Base-by-base conservation (phyloP, 2,329 filamentous ascomycete species). In the Colletotrichum sublineola region DNA sequence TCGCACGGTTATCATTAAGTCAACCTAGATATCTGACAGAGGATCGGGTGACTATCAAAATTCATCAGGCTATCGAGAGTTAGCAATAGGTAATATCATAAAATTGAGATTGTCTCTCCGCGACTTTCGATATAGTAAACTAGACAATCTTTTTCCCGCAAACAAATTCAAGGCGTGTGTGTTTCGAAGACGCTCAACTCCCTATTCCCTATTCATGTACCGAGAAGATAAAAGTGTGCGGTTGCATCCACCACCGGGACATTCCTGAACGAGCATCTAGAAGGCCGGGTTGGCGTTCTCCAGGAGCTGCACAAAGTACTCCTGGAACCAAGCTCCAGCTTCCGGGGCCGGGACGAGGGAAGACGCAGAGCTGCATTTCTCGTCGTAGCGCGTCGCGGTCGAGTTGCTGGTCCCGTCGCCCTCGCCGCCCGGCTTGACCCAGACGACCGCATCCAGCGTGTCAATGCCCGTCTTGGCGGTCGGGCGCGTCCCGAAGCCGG, bases 281-380 rank as follows among this genome's bases (percentile, higher is more conserved):
- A 88, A 88, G 15, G 86, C 77, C n/a, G 88, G 88, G 77, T 88
- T 86, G 67, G 88, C 86, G 74, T 89, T 89, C 67, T 81, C 83
- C 68, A 89, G 83, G 1, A 90, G 81, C 79, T 88, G 86, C 79
- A 85, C 86, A 75, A 90, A 89, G 81, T 90, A 90, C 20, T 84
- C 86, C 80, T 90, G 82, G 81, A 92, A 92, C 91, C 91, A 94
- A 11, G 85, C 82, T 40, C 92, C 92, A 12, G 92, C 91, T 80
- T 94, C 90, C 40, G 92, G 92, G 1, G 92, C 90, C 2, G 91
- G 91, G 80, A 88, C 79, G 52, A 92, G 82, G 1, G 91, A 82
- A 75, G 87, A 86, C 1, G 80, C 74, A 11, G 83, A 81, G 38
- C 89, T 89, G 74, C 89, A 91, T 46, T 68, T 64, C 62, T 65